A percentile compares a stretch with the other conserved stretches of the same genome.
Conservation (phyloP, 768 basidiomycete genomes). For the Termitomyces sp. region DNA sequence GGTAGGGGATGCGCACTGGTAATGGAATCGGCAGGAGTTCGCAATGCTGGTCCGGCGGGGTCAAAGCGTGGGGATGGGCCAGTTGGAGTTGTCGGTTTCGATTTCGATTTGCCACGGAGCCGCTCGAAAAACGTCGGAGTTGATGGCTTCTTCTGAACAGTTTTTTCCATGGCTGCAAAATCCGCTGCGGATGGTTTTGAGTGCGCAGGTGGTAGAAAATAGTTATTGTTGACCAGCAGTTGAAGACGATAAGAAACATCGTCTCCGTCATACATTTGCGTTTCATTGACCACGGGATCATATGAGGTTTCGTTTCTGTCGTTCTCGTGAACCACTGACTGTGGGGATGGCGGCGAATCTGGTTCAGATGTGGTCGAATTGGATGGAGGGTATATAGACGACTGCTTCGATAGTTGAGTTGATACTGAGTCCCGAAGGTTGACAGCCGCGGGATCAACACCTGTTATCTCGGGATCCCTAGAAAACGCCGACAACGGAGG, state of each 20-base stretch:
- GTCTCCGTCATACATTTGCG: constrained; percentile 57
- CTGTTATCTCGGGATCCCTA: constrained; percentile 40
- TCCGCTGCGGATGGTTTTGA: constrained; percentile 71
- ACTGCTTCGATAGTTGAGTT: constrained; percentile 61
- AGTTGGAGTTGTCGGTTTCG: constrained; percentile 54
- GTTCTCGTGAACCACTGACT: constrained; percentile 42
- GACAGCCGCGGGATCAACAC: constrained; percentile 19
- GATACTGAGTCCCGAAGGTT: constrained; percentile 53
- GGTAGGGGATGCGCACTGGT: constrained; percentile 37
- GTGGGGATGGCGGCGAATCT: constrained; percentile 61
- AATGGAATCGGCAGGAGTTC: constrained; percentile 65
- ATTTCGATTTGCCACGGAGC: constrained; percentile 64
- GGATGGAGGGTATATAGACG: constrained; percentile 74
- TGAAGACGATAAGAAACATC: constrained; percentile 84
- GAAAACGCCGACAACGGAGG: constrained; percentile 44
- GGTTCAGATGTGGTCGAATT: constrained; percentile 59
- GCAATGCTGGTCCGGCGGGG: constrained; percentile 39
- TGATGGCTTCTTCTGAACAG: constrained; percentile 39
- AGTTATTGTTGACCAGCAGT: constrained; percentile 81
- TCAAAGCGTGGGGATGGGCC: constrained; percentile 28
- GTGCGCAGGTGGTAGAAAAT: constrained; percentile 86
- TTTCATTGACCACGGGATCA: constrained; percentile 42
- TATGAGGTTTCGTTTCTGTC: constrained; percentile 41
- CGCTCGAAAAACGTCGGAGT: constrained; percentile 64
- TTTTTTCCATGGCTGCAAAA: constrained; percentile 37